These are phyloP conservation scores for Nemophila menziesii DNA, from an alignment of 257 asterid genomes.

Conservation along the genomic window DNA sequence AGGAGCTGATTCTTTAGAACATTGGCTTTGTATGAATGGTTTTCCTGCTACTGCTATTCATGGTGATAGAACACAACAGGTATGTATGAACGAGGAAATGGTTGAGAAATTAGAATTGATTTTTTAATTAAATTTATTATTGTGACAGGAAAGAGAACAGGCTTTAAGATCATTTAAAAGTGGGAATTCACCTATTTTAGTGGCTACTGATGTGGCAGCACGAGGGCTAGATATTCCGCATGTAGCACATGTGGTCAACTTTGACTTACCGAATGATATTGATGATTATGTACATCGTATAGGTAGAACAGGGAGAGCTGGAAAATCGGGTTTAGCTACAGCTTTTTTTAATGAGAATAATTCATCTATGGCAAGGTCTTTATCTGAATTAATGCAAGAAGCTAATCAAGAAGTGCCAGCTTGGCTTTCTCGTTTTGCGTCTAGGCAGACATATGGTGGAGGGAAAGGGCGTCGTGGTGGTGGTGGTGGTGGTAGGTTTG, in stretches of 20 bases:
- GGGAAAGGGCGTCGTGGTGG: constrained; percentile 64
- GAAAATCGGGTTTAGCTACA: constrained; percentile 80
- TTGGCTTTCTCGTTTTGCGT: constrained; percentile 75
- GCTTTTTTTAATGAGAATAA: constrained; percentile 84
- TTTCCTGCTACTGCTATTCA: constrained; percentile 89
- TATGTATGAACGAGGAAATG: too few relatives aligned
- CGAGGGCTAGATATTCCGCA: constrained; percentile 98
- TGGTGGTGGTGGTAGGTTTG: constrained; percentile 77
- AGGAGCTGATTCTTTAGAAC: constrained; percentile 91
- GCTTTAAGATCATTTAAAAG: constrained; percentile 87
- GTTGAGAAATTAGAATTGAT: not conserved
- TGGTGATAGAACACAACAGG: constrained; percentile 97
- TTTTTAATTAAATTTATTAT: not conserved
- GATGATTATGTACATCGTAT: constrained; percentile 95
- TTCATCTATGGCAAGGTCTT: constrained; percentile 56
- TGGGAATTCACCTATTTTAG: constrained; percentile 77
- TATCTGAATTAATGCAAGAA: constrained; percentile 86
- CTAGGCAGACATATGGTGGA: constrained; percentile 38
- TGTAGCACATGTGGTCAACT: constrained; percentile 86
- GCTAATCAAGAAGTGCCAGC: constrained; percentile 96
- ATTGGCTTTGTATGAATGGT: constrained; percentile 78
- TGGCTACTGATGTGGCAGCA: constrained; percentile 94
- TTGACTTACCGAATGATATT: constrained; percentile 86
- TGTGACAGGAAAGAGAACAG: constrained; percentile 64
- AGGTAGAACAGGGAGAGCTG: constrained; percentile 94